phyloP scores from a whole-genome alignment of 345 rosid species.

The Populus alba region DNA sequence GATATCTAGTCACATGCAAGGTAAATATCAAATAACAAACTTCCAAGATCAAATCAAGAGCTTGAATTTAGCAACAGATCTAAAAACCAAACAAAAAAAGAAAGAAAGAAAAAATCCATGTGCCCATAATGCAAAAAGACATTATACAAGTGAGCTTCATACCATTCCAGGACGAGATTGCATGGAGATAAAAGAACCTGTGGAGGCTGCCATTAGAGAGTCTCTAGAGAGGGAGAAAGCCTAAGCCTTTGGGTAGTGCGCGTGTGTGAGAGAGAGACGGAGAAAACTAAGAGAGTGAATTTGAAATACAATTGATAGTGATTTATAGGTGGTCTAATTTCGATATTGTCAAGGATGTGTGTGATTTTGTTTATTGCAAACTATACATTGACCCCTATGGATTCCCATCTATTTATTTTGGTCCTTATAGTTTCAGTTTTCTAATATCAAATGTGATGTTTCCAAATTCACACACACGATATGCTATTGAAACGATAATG shows the following conservation, averaged over 20 bases:
- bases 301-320: not conserved
- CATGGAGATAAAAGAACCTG: constrained; percentile 25
- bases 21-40: not conserved
- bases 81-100: not conserved
- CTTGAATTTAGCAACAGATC: constrained; percentile 11
- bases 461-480: not conserved
- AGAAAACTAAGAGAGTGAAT: constrained; percentile 7
- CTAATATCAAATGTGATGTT: not conserved
- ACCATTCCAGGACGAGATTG: constrained; percentile 19
- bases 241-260: not conserved
- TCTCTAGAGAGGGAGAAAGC: too few relatives aligned
- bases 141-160: not conserved
- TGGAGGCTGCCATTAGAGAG: constrained; percentile 26
- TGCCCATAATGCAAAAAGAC: not conserved
- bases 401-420: not conserved
- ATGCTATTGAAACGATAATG: too few relatives aligned
- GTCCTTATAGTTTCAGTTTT: not conserved
- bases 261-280: constrained; percentile 3
- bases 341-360: not conserved
- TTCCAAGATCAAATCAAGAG: constrained; percentile 4
- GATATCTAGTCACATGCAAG: not conserved
- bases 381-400: not conserved
- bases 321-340: constrained; percentile 12
- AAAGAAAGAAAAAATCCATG: not conserved
- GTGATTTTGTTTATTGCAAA: not conserved